Evolutionary conservation across 148 eudicot genomes (phyloP).

Genomic region (Silene uniflora): DNA sequence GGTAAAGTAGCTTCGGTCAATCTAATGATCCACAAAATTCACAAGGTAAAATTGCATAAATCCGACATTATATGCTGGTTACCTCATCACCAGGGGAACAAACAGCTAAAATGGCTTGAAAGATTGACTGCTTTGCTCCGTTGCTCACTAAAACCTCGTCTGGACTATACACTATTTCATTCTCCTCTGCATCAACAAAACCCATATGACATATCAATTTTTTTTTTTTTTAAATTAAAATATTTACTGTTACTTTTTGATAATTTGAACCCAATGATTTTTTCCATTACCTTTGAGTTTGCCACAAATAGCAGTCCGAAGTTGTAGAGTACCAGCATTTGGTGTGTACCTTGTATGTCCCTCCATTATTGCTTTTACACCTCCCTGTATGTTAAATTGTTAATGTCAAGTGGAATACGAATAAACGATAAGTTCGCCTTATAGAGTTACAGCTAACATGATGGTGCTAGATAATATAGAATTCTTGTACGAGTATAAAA

Average conservation of each 20-base stretch:
- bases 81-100: conserved; percentile 93
- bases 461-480: too few species aligned
- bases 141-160: conserved; percentile 78
- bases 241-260: not conserved
- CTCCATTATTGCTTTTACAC: conserved; percentile 17
- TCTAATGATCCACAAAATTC: too few species aligned
- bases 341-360: conserved; percentile 73
- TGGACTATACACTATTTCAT: conserved; percentile 58
- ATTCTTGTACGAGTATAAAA: too few species aligned
- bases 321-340: conserved; percentile 68
- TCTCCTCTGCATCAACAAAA: conserved; percentile 55
- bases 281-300: conserved; percentile 42
- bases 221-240: not conserved
- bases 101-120: conserved; percentile 79
- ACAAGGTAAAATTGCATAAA: too few species aligned
- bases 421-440: too few species aligned
- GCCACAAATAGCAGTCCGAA: conserved; percentile 60
- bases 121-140: conserved; percentile 73
- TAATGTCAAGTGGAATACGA: too few species aligned
- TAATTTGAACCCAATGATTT: too few species aligned
- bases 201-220: not conserved
- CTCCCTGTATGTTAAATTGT: too few species aligned
- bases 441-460: too few species aligned
- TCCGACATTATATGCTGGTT: too few species aligned
- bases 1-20: too few species aligned